These are phyloP conservation scores for Pharnaceum exiguum DNA, from an alignment of 148 eudicot species.

Conservation along the genomic window DNA sequence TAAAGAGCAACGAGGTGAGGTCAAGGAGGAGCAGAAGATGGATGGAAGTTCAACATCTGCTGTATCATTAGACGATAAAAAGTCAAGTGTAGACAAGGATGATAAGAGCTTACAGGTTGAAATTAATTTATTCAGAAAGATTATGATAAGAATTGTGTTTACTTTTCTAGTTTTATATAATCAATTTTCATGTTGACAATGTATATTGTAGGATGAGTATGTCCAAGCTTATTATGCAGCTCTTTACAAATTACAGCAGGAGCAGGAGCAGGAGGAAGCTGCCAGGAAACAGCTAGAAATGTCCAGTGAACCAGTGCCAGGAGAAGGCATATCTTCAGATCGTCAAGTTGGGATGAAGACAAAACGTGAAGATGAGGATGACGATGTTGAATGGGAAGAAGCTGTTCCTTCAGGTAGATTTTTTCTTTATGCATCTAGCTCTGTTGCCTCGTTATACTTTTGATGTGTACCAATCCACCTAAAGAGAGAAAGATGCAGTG, in stretches of 20 bases:
- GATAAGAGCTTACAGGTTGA: constrained; percentile 48
- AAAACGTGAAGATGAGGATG: constrained; percentile 54
- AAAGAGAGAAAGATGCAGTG: neutral
- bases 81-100: constrained; percentile 43
- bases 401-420: constrained; percentile 60
- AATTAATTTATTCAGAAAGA: neutral
- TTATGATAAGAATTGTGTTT: neutral
- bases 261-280: constrained; percentile 60
- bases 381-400: constrained; percentile 78
- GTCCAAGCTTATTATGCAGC: constrained; percentile 90
- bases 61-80: constrained; percentile 61
- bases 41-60: constrained; percentile 48
- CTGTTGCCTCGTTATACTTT: neutral
- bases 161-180: neutral
- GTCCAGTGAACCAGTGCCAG: constrained; percentile 18
- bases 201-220: constrained; percentile 61
- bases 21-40: constrained; percentile 54
- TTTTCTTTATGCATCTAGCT: neutral
- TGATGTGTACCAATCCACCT: too few species aligned
- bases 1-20: constrained; percentile 86
- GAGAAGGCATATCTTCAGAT: constrained; percentile 29
- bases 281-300: constrained; percentile 39
- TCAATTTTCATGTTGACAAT: neutral
- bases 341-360: constrained; percentile 71
- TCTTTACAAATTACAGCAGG: constrained; percentile 50